Conservation (phyloP, 108 stramenopile species). For the Fragilaria radians region DNA sequence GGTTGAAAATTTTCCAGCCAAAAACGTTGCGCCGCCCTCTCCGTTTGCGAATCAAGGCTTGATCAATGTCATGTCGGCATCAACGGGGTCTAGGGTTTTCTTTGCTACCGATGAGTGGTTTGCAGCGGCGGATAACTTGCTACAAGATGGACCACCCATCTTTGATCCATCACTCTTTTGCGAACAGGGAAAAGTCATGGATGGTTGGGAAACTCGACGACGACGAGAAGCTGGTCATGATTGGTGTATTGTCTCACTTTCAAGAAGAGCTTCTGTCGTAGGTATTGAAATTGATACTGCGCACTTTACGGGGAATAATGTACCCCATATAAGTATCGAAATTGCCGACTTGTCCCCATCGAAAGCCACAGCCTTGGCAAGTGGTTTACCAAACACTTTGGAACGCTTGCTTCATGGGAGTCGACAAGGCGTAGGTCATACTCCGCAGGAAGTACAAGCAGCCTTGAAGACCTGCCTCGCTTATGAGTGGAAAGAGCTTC, state of each 20-base stretch:
- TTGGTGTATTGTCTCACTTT: slow-evolving; percentile 82
- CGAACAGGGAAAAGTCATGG: slow-evolving; percentile 91
- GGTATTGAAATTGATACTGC: slow-evolving; percentile 84
- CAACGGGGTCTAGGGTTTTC: slow-evolving; percentile 30
- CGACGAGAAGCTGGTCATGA: slow-evolving; percentile 80
- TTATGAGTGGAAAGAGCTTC: slow-evolving; percentile 53
- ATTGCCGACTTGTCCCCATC: slow-evolving; percentile 22
- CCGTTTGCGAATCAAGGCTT: slow-evolving; percentile 5
- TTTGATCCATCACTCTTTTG: slow-evolving; percentile 82
- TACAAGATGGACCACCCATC: slow-evolving; percentile 47
- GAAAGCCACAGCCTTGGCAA: slow-evolving; percentile 23
- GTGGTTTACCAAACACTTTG: slow-evolving; percentile 44
- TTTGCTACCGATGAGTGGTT: slow-evolving; percentile 95
- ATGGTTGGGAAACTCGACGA: slow-evolving; percentile 90
- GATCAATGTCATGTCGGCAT: slow-evolving; percentile 15
- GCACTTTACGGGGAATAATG: slow-evolving; percentile 89
- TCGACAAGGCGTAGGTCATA: slow-evolving; percentile 56
- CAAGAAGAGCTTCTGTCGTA: slow-evolving; percentile 20
- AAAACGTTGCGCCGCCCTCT: background rate
- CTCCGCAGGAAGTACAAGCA: slow-evolving; percentile 31
- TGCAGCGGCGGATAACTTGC: slow-evolving; percentile 73
- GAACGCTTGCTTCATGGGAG: slow-evolving; percentile 49
- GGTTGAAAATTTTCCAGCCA: too few species aligned
- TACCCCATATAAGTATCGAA: slow-evolving; percentile 70
- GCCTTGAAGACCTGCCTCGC: slow-evolving; percentile 43